Percentiles rank a stretch among this genome's conserved stretches.
phyloP scores from a whole-genome alignment of 352 stramenopile genomes.

The Aphanomyces euteiches region DNA sequence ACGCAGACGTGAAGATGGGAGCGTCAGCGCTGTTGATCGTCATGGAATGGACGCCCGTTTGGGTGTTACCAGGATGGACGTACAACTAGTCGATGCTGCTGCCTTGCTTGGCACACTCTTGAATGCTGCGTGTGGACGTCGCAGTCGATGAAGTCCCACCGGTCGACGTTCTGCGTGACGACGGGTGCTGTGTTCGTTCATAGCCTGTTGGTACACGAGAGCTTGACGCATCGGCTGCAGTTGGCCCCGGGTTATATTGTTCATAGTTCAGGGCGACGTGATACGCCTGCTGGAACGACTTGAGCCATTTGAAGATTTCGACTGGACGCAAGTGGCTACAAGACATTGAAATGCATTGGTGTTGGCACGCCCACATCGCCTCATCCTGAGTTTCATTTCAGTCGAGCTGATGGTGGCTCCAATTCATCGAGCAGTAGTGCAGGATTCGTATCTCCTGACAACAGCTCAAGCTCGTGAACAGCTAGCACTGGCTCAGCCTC shows the following conservation, averaged over 20 bases:
- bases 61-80: slow-evolving; percentile 58
- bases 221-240: slow-evolving; percentile 64
- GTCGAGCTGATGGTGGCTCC: too few relatives aligned
- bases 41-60: slow-evolving; percentile 47
- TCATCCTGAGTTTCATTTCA: too few relatives aligned
- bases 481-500: too few relatives aligned
- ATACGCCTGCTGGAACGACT: slow-evolving; percentile 34
- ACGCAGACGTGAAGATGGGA: slow-evolving; percentile 39
- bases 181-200: slow-evolving; percentile 46
- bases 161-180: slow-evolving; percentile 57
- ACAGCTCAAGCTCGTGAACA: too few relatives aligned
- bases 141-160: slow-evolving; percentile 60
- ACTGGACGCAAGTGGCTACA: too few relatives aligned
- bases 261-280: slow-evolving; percentile 65
- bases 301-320: too few relatives aligned
- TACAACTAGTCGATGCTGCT: slow-evolving; percentile 65
- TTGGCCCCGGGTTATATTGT: slow-evolving; percentile 57
- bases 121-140: slow-evolving; percentile 51
- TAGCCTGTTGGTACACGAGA: slow-evolving; percentile 49
- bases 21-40: slow-evolving; percentile 46
- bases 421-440: too few relatives aligned
- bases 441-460: too few relatives aligned
- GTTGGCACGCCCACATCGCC: too few relatives aligned
- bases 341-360: too few relatives aligned
- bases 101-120: slow-evolving; percentile 66